Conservation (phyloP, 2,329 filamentous ascomycete species). For the Colletotrichum viniferum region DNA sequence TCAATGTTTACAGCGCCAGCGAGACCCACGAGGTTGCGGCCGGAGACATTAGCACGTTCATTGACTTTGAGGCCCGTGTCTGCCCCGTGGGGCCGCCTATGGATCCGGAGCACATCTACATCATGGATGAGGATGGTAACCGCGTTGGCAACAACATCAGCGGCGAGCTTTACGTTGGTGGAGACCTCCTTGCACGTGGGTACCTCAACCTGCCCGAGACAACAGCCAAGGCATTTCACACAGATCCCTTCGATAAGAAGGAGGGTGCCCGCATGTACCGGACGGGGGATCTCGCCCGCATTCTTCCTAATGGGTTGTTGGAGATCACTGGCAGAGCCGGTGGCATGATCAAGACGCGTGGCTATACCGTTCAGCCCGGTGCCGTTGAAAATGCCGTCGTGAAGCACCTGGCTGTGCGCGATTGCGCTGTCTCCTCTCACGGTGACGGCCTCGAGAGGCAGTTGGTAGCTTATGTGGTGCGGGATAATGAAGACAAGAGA, state of each 20-base stretch:
- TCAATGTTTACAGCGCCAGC: slow-evolving; percentile 84
- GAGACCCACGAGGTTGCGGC: slow-evolving; percentile 83
- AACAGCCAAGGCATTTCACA: slow-evolving; percentile 73
- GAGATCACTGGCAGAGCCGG: slow-evolving; percentile 80
- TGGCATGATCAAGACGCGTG: slow-evolving; percentile 81
- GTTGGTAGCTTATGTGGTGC: slow-evolving; percentile 77
- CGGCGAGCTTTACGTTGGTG: slow-evolving; percentile 79
- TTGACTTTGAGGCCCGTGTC: slow-evolving; percentile 66
- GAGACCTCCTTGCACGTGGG: slow-evolving; percentile 73
- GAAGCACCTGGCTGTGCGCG: slow-evolving; percentile 70
- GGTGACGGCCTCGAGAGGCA: slow-evolving; percentile 79
- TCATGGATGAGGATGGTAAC: slow-evolving; percentile 72
- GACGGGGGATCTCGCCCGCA: slow-evolving; percentile 73
- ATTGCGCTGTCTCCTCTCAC: slow-evolving; percentile 74
- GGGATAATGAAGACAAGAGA: slow-evolving; percentile 62
- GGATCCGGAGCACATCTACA: slow-evolving; percentile 71
- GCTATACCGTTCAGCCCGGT: slow-evolving; percentile 78
- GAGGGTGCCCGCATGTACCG: slow-evolving; percentile 73
- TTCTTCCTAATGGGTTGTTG: slow-evolving; percentile 70
- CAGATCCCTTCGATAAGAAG: slow-evolving; percentile 65
- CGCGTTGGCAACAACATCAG: slow-evolving; percentile 64
- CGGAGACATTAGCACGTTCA: slow-evolving; percentile 73
- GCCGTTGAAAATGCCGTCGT: slow-evolving; percentile 78
- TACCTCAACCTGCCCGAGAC: slow-evolving; percentile 83
- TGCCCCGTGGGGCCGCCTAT: slow-evolving; percentile 77